Evolutionary conservation across 768 basidiomycete genomes (phyloP).

Genomic region (Suillus subalutaceus): DNA sequence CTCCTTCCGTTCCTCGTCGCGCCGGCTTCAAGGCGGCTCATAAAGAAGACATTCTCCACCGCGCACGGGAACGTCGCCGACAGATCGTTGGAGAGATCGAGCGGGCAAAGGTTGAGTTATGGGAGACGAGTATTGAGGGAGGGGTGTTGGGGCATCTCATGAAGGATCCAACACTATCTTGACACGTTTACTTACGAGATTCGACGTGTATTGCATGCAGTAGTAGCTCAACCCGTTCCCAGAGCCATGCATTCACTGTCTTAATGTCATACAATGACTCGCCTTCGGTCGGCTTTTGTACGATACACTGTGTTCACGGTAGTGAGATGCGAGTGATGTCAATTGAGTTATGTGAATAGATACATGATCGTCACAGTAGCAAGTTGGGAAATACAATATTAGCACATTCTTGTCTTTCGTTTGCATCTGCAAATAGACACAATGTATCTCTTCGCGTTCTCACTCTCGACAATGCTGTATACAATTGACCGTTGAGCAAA

Average conservation of each 20-base stretch:
- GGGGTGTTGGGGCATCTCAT: slow-evolving; percentile 57
- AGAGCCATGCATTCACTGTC: neutral
- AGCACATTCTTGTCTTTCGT: too few species aligned
- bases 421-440: too few species aligned
- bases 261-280: neutral
- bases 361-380: too few species aligned
- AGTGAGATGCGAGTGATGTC: too few species aligned
- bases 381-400: too few species aligned
- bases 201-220: neutral
- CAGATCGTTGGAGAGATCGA: slow-evolving; percentile 59
- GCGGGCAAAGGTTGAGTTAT: slow-evolving; percentile 63
- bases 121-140: slow-evolving; percentile 75
- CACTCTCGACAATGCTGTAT: too few species aligned
- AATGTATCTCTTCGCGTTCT: too few species aligned
- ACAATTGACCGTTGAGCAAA: too few species aligned
- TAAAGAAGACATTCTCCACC: slow-evolving; percentile 50
- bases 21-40: slow-evolving; percentile 16
- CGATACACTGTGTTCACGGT: too few species aligned
- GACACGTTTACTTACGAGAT: neutral
- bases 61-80: slow-evolving; percentile 55
- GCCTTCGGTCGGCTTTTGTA: too few species aligned
- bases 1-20: neutral
- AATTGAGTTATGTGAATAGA: too few species aligned
- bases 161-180: slow-evolving; percentile 30
- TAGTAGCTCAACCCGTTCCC: neutral